phyloP scores from a whole-genome alignment of 768 basidiomycete species.

The Leccinum ochraceum region DNA sequence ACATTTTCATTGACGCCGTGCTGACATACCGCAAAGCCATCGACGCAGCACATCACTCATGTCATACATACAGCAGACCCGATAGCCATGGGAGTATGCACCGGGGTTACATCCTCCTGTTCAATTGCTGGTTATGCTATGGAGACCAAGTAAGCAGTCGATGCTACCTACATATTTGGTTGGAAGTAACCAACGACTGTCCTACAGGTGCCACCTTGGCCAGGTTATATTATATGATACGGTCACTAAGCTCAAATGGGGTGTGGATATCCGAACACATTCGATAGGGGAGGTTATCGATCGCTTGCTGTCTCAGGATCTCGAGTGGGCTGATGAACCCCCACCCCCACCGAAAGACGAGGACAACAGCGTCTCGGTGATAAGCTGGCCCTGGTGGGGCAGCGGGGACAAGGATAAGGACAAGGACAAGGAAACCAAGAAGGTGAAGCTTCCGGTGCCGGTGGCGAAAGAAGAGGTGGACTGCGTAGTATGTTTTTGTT shows the following conservation, averaged over 20 bases:
- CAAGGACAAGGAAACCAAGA: conserved; percentile 23
- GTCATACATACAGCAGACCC: conserved; percentile 95
- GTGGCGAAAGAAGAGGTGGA: conserved; percentile 53
- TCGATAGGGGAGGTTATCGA: conserved; percentile 71
- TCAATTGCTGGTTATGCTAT: conserved; percentile 84
- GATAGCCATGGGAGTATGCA: conserved; percentile 84
- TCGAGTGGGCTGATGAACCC: conserved; percentile 49
- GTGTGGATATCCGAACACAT: conserved; percentile 72
- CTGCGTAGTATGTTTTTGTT: conserved; percentile 54
- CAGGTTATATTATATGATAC: conserved; percentile 84
- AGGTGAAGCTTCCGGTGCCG: conserved; percentile 43
- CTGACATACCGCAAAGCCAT: conserved; percentile 47
- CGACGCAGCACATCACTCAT: conserved; percentile 77
- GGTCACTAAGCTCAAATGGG: conserved; percentile 77
- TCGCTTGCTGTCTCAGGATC: conserved; percentile 52
- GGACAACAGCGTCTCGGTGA: conserved; percentile 1
- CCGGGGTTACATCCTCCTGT: conserved; percentile 74
- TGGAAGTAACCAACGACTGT: not conserved
- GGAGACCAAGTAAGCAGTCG: conserved; percentile 54
- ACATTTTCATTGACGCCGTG: not conserved
- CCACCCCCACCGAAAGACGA: conserved; percentile 11
- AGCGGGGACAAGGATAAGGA: conserved; percentile 34
- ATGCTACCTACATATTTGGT: not conserved
- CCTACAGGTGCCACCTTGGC: conserved; percentile 80
- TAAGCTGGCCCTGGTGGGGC: conserved; percentile 32